Conservation (phyloP, 2,329 filamentous ascomycete species). For the Sporothrix schenckii region DNA sequence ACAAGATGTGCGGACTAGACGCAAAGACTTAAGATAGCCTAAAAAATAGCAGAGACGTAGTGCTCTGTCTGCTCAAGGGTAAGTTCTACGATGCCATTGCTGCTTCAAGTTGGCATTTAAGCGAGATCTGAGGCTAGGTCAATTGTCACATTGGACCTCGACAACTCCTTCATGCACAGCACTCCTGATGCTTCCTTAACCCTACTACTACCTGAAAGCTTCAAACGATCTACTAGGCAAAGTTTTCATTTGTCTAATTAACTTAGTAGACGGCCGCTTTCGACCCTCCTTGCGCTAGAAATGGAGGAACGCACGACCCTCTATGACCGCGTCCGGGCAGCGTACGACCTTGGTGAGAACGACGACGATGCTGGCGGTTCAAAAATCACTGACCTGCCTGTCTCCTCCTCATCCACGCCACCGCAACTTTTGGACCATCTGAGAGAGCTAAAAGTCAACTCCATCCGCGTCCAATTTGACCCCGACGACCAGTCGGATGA, state of each 20-base stretch:
- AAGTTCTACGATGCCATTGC: not conserved
- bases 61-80: conserved; percentile 12
- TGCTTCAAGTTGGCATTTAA: not conserved
- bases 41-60: conserved; percentile 11
- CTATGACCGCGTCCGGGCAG: conserved; percentile 29
- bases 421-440: not conserved
- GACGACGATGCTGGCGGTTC: not conserved
- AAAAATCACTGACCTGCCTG: not conserved
- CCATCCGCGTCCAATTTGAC: conserved; percentile 32
- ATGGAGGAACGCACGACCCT: conserved; percentile 16
- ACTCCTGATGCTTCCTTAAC: not conserved
- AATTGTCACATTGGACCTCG: not conserved
- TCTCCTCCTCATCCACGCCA: not conserved
- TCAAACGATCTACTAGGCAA: not conserved
- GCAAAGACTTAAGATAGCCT: not conserved
- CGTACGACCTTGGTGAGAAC: conserved; percentile 25
- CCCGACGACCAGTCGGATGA: conserved; percentile 36
- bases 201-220: not conserved
- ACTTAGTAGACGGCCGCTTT: not conserved
- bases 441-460: conserved; percentile 25
- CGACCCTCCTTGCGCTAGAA: not conserved
- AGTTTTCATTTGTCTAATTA: not conserved
- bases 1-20: not conserved
- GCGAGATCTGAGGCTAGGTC: not conserved
- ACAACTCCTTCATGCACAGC: not conserved